Base-by-base conservation (phyloP, 208 protist genomes). In the Trypanosomatidae sp. region DNA sequence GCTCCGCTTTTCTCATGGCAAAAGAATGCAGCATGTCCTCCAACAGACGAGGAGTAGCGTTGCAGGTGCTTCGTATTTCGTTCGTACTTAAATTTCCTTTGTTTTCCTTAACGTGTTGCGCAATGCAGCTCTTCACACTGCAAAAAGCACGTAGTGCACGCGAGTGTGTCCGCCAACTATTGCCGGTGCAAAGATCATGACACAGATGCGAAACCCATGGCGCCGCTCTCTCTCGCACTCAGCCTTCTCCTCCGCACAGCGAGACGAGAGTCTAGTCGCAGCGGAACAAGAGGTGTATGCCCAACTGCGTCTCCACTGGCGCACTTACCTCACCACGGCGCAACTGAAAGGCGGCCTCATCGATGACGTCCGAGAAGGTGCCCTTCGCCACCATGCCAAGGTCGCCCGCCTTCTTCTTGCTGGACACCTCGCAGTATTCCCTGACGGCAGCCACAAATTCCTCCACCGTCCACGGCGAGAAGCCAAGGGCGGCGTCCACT, bases 201-300 rank as follows among this genome's bases (percentile, higher is more conserved):
- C 12, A 19, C 28, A 41, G 58, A 39, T 5, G 5, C 0, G 52
- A 0, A n/a, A 28, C 5, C 15, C 46, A 46, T 1, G 17, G 7
- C 33, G 17, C 12, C 25, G 6, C 2, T 13, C 3, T 9, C 25
- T 3, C 5, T 3, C 15, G 13, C 15, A 2, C 4, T 4, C 25
- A 59, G 12, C 8, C 8, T 17, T 9, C 1, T 10, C 5, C 19
- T 7, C 8, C 39, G 10, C 62, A 33, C n/a, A 5, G 9, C 10
- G 10, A 22, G n/a, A 41, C 41, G n/a, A n/a, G 1, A 1, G 49
- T 53, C 81, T 73, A 95, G 19, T 92, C 90, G 49, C 80, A 83
- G 70, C 88, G 83, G 60, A 84, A 94, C 52, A 97, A 81, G 25
- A 97, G 70, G 74, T 97, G 92, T 12, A 97, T 75, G 39, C 92